A percentile compares a stretch with the other conserved stretches of the same genome.
phyloP scores from a whole-genome alignment of 2,329 filamentous ascomycete genomes.

The Monascus ruber region DNA sequence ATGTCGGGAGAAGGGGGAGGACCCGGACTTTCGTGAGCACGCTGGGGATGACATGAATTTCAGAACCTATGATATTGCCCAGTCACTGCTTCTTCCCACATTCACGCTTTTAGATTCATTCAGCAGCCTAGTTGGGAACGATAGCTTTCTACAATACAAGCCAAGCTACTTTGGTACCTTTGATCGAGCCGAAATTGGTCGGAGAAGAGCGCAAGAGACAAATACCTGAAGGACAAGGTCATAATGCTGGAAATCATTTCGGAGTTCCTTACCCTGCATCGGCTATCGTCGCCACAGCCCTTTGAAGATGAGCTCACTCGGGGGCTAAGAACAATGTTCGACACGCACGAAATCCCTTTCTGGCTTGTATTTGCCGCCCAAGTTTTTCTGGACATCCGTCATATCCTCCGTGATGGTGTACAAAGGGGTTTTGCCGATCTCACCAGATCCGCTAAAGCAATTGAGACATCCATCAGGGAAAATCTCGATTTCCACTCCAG shows the following conservation, averaged over 20 bases:
- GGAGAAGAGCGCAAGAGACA: slow-evolving; percentile 16
- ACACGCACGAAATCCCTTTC: too few relatives aligned
- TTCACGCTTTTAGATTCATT: slow-evolving; percentile 6
- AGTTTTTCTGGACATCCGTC: too few relatives aligned
- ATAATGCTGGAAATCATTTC: slow-evolving; percentile 23
- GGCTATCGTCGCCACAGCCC: too few relatives aligned
- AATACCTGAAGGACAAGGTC: slow-evolving; percentile 25
- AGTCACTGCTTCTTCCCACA: slow-evolving; percentile 6
- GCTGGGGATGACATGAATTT: slow-evolving; percentile 8
- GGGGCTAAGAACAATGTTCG: too few relatives aligned
- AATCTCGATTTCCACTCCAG: slow-evolving; percentile 21
- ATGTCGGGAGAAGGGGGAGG: slow-evolving; percentile 3
- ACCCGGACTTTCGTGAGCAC: slow-evolving; percentile 3
- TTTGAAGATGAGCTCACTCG: too few relatives aligned
- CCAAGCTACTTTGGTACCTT: slow-evolving; percentile 7
- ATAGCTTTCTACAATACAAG: slow-evolving; percentile 5
- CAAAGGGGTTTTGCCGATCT: too few relatives aligned
- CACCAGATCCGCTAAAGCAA: slow-evolving; percentile 13
- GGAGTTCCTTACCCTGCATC: slow-evolving; percentile 17
- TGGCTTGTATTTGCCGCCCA: too few relatives aligned
- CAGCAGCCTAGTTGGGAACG: slow-evolving; percentile 1
- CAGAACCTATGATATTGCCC: slow-evolving; percentile 5
- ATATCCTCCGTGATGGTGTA: too few relatives aligned
- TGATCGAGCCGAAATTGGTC: slow-evolving; percentile 6
- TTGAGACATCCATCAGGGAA: slow-evolving; percentile 11